Evolutionary conservation across 805 yeast genomes (phyloP).

Genomic region (Zygosaccharomyces kombuchaensis): DNA sequence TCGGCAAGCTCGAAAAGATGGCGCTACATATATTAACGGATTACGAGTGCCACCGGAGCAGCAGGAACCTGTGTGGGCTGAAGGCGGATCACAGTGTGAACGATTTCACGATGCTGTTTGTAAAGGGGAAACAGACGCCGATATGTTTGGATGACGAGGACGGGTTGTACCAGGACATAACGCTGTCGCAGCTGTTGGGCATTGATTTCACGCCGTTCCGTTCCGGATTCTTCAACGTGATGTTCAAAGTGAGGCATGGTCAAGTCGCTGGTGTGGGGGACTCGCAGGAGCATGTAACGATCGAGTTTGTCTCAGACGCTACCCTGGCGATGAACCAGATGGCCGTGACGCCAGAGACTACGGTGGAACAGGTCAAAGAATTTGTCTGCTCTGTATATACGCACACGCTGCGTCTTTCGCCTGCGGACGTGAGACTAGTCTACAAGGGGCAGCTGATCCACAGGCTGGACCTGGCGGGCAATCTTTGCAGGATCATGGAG

Average conservation of each 20-base stretch:
- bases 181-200: conserved; percentile 30
- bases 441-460: conserved; percentile 28
- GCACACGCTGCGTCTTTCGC: conserved; percentile 19
- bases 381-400: conserved; percentile 28
- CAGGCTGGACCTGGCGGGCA: conserved; percentile 18
- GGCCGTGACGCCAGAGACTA: conserved; percentile 22
- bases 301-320: conserved; percentile 27
- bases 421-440: conserved; percentile 26
- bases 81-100: conserved; percentile 13
- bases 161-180: conserved; percentile 17
- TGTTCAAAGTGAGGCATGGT: conserved; percentile 27
- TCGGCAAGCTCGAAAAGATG: conserved; percentile 17
- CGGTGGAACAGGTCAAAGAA: conserved; percentile 26
- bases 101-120: conserved; percentile 22
- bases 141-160: conserved; percentile 15
- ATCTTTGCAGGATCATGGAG: conserved; percentile 18
- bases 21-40: conserved; percentile 17
- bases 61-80: conserved; percentile 16
- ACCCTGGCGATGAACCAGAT: conserved; percentile 22
- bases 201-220: conserved; percentile 37
- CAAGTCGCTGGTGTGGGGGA: conserved; percentile 7
- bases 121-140: conserved; percentile 21
- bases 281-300: conserved; percentile 10
- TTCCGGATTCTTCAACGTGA: conserved; percentile 27
- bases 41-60: conserved; percentile 15